Evolutionary conservation across 345 rosid species (phyloP), one percentile per base, ranked within the genome.

Genomic region (Camelina hispida): DNA sequence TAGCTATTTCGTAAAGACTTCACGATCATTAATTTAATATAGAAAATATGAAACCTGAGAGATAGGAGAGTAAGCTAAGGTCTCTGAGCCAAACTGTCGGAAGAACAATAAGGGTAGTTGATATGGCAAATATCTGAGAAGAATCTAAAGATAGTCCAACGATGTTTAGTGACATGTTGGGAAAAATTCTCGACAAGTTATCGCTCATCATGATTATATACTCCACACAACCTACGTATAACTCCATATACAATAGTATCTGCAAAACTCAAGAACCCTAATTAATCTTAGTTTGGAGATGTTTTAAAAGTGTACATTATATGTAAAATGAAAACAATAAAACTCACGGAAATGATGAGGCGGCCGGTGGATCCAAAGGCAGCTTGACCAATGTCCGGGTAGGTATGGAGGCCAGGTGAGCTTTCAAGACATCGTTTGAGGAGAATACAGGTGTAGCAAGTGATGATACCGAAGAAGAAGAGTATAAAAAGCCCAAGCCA

Each of bases 21-120:
- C n/a, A n/a, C n/a, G n/a, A n/a, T n/a, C n/a, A n/a, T n/a, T n/a
- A n/a, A n/a, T 14, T 12, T 17, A n/a, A 22, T 1, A 7, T 1
- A n/a, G 14, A 74, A 1, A 34, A 32, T 32, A 48, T 59, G 14
- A 52, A 76, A 89, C 97, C 93, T 86, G 96, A 91, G 65, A 94
- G 83, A 78, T 91, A 91, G 18, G 96, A 84, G 66, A 89, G 85
- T 65, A 89, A 76, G 67, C 86, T 83, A 23, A 94, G 89, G 69
- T 94, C 88, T 77, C 81, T 87, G 23, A 89, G 91, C 96, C 93
- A 94, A 66, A 87, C 90, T 4, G 96, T 85, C 38, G 97, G 98
- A 83, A 91, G 96, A 81, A 87, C 81, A 61, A 87, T 15, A n/a
- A 88, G 71, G 54, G 87, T 80, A 7, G 87, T 59, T 50, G 69